Evolutionary conservation across 2,329 filamentous ascomycete species (phyloP).

Genomic region (Colletotrichum liriopes): DNA sequence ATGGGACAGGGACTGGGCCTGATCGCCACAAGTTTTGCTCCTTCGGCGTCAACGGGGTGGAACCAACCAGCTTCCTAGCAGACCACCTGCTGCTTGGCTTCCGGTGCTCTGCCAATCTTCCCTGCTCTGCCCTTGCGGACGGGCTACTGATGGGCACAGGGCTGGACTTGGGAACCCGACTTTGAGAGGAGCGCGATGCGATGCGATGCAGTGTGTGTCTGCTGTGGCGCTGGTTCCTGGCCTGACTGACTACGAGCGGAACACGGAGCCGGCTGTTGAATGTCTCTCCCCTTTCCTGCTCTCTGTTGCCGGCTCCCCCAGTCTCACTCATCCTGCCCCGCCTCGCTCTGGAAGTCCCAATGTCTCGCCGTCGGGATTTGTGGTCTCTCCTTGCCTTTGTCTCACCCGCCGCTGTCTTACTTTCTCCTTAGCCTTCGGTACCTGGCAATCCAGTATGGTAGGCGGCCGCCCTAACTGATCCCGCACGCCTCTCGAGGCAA

Average conservation of each 20-base stretch:
- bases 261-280: constrained; percentile 6
- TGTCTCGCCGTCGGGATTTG: constrained; percentile 9
- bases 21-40: constrained; percentile 34
- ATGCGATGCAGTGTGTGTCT: constrained; percentile 28
- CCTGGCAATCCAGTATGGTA: neutral
- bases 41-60: constrained; percentile 30
- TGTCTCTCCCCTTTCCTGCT: neutral
- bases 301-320: neutral
- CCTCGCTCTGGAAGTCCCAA: constrained; percentile 4
- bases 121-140: constrained; percentile 18
- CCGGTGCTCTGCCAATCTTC: constrained; percentile 3
- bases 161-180: constrained; percentile 12
- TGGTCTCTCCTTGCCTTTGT: neutral
- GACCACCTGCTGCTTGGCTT: constrained; percentile 22
- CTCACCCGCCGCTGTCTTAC: constrained; percentile 8
- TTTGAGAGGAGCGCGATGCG: constrained; percentile 1
- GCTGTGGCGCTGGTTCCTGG: constrained; percentile 32
- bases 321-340: constrained; percentile 12
- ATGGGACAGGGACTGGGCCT: constrained; percentile 16
- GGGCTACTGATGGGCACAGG: neutral
- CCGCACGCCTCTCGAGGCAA: neutral
- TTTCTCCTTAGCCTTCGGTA: neutral
- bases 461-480: neutral
- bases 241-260: neutral
- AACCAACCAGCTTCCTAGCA: constrained; percentile 15